These are phyloP conservation scores for Saccharomycopsis selenospora DNA, from an alignment of 805 yeast species.

Conservation along the genomic window DNA sequence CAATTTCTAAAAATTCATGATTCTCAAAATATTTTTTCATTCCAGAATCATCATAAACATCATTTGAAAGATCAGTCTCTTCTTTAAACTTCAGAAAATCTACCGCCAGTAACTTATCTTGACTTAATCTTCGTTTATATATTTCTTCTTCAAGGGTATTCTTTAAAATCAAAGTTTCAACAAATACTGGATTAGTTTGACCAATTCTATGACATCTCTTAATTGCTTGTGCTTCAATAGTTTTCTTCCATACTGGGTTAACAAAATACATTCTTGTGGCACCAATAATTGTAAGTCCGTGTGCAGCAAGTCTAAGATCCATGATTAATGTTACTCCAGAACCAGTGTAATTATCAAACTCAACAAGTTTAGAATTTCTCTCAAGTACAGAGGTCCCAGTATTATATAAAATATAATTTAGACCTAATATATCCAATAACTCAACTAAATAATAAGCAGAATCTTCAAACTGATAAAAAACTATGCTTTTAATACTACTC, in stretches of 20 bases:
- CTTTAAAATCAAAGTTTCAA: constrained; percentile 57
- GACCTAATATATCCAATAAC: constrained; percentile 52
- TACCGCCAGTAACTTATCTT: constrained; percentile 9
- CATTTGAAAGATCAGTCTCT: constrained; percentile 24
- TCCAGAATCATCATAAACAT: constrained; percentile 51
- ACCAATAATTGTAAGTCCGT: constrained; percentile 59
- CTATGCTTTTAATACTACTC: constrained; percentile 44
- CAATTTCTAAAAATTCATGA: constrained; percentile 38
- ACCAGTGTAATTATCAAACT: constrained; percentile 38
- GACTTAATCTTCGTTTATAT: constrained; percentile 34
- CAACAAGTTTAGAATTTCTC: constrained; percentile 45
- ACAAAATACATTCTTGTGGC: constrained; percentile 65
- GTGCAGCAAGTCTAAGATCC: constrained; percentile 63
- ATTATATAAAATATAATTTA: constrained; percentile 57
- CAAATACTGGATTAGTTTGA: constrained; percentile 52
- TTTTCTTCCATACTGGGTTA: constrained; percentile 65
- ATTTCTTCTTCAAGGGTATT: constrained; percentile 66
- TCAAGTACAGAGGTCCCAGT: constrained; percentile 45
- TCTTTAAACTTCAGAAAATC: constrained; percentile 23
- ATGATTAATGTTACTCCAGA: constrained; percentile 52
- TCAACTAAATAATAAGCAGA: constrained; percentile 64
- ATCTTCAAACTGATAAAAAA: constrained; percentile 67
- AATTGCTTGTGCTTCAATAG: constrained; percentile 69
- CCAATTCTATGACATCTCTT: constrained; percentile 76
- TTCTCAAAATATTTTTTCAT: constrained; percentile 49